Percentiles rank a stretch among this genome's conserved stretches.
phyloP scores from a whole-genome alignment of 306 rosid species.

The Sphenostylis stenocarpa region DNA sequence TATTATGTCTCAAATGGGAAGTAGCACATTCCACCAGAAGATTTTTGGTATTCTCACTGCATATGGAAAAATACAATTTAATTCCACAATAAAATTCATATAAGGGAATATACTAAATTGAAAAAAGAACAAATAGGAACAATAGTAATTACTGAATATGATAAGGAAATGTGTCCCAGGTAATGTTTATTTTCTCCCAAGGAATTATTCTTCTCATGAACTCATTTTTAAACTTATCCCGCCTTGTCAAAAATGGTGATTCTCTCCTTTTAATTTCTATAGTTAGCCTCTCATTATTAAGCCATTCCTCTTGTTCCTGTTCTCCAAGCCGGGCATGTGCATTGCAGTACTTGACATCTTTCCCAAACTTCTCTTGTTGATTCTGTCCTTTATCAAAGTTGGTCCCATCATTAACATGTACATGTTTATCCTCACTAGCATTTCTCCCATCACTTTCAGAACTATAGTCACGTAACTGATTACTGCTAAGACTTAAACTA shows the following conservation, averaged over 20 bases:
- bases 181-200: conserved; percentile 86
- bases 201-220: conserved; percentile 83
- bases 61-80: conserved; percentile 19
- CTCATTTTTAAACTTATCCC: conserved; percentile 81
- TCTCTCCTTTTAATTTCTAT: conserved; percentile 68
- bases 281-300: conserved; percentile 65
- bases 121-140: conserved; percentile 13
- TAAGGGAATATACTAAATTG: not conserved
- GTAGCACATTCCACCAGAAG: conserved; percentile 85
- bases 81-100: conserved; percentile 8
- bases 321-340: conserved; percentile 76
- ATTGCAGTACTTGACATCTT: conserved; percentile 51
- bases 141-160: conserved; percentile 63
- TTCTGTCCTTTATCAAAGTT: conserved; percentile 48
- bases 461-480: conserved; percentile 62
- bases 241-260: conserved; percentile 73
- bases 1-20: conserved; percentile 76
- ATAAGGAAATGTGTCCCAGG: conserved; percentile 95
- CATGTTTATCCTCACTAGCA: conserved; percentile 72
- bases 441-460: conserved; percentile 87
- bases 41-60: conserved; percentile 76
- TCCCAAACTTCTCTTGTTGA: conserved; percentile 44
- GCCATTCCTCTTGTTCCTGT: conserved; percentile 93
- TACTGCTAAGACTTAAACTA: conserved; percentile 39
- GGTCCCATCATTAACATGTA: conserved; percentile 59